A percentile compares a stretch with the other conserved stretches of the same genome.
Evolutionary conservation across 2,329 filamentous ascomycete species (phyloP).

Genomic region (Leptodontidium sp.): DNA sequence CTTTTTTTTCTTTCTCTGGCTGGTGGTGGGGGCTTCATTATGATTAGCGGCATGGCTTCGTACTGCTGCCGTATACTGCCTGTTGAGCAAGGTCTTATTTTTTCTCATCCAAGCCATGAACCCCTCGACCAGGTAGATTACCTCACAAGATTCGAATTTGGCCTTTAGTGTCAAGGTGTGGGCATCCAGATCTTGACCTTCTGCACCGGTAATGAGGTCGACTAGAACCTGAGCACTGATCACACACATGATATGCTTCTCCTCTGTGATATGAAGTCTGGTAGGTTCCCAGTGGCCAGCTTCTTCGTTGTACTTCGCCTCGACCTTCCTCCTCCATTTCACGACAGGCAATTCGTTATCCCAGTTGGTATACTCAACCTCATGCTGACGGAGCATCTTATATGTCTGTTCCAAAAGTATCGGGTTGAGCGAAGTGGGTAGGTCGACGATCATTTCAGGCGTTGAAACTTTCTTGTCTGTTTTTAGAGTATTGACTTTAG

Average conservation of each 20-base stretch:
- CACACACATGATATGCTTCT: slow-evolving; percentile 63
- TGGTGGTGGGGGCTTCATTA: slow-evolving; percentile 36
- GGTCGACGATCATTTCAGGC: slow-evolving; percentile 79
- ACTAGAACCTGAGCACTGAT: slow-evolving; percentile 72
- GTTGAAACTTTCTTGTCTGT: slow-evolving; percentile 77
- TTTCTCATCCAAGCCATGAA: slow-evolving; percentile 71
- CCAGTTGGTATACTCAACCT: slow-evolving; percentile 57
- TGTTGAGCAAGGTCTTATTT: slow-evolving; percentile 72
- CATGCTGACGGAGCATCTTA: slow-evolving; percentile 58
- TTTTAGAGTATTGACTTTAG: slow-evolving; percentile 76
- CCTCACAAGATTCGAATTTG: slow-evolving; percentile 59
- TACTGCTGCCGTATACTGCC: slow-evolving; percentile 72
- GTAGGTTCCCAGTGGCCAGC: slow-evolving; percentile 59
- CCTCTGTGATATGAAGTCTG: slow-evolving; percentile 51
- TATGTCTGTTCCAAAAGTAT: slow-evolving; percentile 56
- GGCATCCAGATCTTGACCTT: slow-evolving; percentile 61
- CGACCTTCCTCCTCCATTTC: slow-evolving; percentile 62
- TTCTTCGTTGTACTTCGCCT: slow-evolving; percentile 55
- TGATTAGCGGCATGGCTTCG: slow-evolving; percentile 55
- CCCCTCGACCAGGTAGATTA: slow-evolving; percentile 79
- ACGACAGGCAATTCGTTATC: slow-evolving; percentile 57
- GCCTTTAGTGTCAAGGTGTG: slow-evolving; percentile 65
- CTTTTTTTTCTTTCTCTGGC: slow-evolving; percentile 49
- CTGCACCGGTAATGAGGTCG: slow-evolving; percentile 58
- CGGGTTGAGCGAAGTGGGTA: slow-evolving; percentile 64